A percentile compares a stretch with the other conserved stretches of the same genome.
phyloP scores from a whole-genome alignment of 768 basidiomycete species.

The Suillus discolor region DNA sequence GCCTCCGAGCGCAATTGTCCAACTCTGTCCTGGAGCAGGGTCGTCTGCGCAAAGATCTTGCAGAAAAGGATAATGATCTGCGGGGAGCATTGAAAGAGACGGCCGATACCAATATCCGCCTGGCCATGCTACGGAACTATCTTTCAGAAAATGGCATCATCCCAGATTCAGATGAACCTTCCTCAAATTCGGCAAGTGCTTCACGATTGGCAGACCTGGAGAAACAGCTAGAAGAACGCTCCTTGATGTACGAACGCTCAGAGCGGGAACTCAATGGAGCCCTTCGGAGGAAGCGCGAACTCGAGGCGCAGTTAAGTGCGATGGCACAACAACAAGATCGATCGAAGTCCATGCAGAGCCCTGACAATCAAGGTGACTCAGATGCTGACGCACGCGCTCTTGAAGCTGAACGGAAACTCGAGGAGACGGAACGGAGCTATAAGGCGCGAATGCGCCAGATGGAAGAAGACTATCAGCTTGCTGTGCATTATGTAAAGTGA shows the following conservation, averaged over 20 bases:
- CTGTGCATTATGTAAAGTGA: conserved; percentile 97
- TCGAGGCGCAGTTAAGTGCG: conserved; percentile 66
- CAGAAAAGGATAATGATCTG: conserved; percentile 65
- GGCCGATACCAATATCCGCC: conserved; percentile 70
- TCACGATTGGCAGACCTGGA: conserved; percentile 75
- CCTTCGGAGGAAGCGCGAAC: conserved; percentile 69
- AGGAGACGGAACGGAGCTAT: conserved; percentile 77
- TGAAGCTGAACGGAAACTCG: conserved; percentile 77
- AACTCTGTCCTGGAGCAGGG: conserved; percentile 69
- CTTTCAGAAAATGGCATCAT: conserved; percentile 87
- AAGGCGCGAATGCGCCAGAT: conserved; percentile 83
- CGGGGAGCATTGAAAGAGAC: conserved; percentile 65
- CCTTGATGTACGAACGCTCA: conserved; percentile 68
- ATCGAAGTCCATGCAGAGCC: conserved; percentile 60
- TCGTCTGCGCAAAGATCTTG: conserved; percentile 67
- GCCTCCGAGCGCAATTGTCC: conserved; percentile 73
- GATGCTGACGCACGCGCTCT: conserved; percentile 49
- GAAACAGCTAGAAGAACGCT: conserved; percentile 70
- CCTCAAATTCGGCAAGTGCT: conserved; percentile 39
- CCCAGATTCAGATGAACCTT: conserved; percentile 71
- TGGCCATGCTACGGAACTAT: conserved; percentile 81
- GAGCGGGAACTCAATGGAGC: conserved; percentile 75
- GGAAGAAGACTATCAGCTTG: conserved; percentile 94
- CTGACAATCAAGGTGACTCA: conserved; percentile 42
- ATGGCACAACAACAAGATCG: conserved; percentile 70